These are phyloP conservation scores for Phytophthora niederhauseri DNA, from an alignment of 352 stramenopile genomes.

Conservation along the genomic window DNA sequence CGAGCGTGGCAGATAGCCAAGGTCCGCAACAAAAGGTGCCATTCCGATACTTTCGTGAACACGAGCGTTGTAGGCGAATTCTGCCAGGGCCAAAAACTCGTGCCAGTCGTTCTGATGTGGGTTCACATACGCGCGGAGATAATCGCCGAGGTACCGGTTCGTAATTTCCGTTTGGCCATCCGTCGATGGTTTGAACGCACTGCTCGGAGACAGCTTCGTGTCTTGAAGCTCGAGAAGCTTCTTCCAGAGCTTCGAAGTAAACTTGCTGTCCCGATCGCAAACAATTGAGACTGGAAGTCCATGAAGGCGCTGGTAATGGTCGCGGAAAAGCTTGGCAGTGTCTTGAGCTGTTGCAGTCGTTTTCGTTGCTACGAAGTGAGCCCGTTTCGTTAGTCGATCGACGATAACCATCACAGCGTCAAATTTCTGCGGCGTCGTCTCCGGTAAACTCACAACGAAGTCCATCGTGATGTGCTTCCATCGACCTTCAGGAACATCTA, in stretches of 20 bases:
- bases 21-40: slow-evolving; percentile 6
- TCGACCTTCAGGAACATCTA: not conserved
- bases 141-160: slow-evolving; percentile 8
- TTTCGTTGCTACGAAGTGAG: slow-evolving; percentile 10
- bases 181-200: slow-evolving; percentile 14
- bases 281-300: slow-evolving; percentile 9
- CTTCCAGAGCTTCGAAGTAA: slow-evolving; percentile 10
- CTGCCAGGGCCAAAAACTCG: slow-evolving; percentile 5
- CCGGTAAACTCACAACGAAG: not conserved
- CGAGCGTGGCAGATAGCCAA: slow-evolving; percentile 4
- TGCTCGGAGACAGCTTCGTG: not conserved
- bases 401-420: slow-evolving; percentile 15
- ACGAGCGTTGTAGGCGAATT: slow-evolving; percentile 14
- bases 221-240: slow-evolving; percentile 1
- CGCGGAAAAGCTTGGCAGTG: not conserved
- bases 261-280: slow-evolving; percentile 15
- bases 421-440: not conserved
- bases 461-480: slow-evolving; percentile 19
- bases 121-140: slow-evolving; percentile 3
- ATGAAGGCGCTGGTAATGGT: slow-evolving; percentile 8
- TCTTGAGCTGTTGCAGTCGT: slow-evolving; percentile 7
- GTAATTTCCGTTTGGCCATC: slow-evolving; percentile 16
- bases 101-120: slow-evolving; percentile 8
- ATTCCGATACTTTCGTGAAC: slow-evolving; percentile 4
- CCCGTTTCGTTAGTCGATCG: slow-evolving; percentile 16